Percentiles rank a stretch among this genome's conserved stretches.
Evolutionary conservation across 176 grass and related monocot species (phyloP).

Genomic region (Avena sativa): DNA sequence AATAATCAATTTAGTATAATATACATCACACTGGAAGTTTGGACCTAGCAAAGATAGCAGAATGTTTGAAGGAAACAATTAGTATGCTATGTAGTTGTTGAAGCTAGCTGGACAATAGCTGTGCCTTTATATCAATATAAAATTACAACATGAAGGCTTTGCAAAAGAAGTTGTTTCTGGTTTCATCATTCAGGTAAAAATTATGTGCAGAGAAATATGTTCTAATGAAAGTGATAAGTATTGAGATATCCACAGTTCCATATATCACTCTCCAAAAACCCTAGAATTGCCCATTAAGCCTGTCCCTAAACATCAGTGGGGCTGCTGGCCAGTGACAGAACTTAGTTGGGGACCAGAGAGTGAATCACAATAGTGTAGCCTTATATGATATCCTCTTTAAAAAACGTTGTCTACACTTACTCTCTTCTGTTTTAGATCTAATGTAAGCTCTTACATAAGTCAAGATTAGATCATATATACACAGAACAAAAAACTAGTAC

Average conservation of each 20-base stretch:
- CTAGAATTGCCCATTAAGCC: background rate
- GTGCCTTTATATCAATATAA: background rate
- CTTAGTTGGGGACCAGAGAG: background rate
- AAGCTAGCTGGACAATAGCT: background rate
- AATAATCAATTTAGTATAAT: background rate
- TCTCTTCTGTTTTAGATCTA: background rate
- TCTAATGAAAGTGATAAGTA: background rate
- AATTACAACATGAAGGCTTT: background rate
- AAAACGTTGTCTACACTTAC: background rate
- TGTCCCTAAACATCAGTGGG: background rate
- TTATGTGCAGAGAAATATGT: background rate
- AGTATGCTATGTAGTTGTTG: background rate
- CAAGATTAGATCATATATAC: background rate
- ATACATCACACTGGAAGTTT: background rate
- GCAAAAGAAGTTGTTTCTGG: background rate
- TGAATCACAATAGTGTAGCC: background rate
- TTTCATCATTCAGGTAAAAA: background rate
- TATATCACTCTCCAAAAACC: background rate
- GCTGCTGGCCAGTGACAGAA: background rate
- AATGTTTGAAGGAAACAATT: slow-evolving; percentile 13
- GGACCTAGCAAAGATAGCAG: background rate
- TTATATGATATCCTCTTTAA: background rate
- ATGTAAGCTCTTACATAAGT: background rate
- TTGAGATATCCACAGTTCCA: background rate
- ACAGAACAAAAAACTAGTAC: background rate